Evolutionary conservation across 208 protist species (phyloP).

Genomic region (Trypanosomatidae sp.): DNA sequence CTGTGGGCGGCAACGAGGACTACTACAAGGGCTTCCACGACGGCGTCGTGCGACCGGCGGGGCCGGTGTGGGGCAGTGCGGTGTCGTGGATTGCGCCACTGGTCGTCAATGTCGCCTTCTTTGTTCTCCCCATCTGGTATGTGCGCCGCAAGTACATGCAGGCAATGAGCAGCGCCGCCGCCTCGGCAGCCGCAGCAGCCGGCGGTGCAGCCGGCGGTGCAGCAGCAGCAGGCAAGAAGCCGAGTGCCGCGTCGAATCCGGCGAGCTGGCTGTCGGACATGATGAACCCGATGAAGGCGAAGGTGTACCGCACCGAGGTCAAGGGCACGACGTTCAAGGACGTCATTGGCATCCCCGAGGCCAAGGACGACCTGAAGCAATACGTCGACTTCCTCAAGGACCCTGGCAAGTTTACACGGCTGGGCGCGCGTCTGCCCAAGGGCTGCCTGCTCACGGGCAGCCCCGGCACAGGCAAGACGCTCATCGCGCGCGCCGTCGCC

Average conservation of each 20-base stretch:
- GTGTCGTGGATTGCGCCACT: conserved; percentile 69
- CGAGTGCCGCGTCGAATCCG: conserved; percentile 9
- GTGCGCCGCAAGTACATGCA: conserved; percentile 77
- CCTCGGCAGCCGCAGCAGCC: conserved; percentile 8
- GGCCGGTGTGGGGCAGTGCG: conserved; percentile 49
- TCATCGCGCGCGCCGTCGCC: conserved; percentile 94
- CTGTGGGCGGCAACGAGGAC: conserved; percentile 40
- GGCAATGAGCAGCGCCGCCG: conserved; percentile 30
- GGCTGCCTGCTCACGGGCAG: conserved; percentile 94
- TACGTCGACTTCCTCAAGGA: conserved; percentile 98
- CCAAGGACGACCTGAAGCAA: conserved; percentile 97
- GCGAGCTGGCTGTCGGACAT: conserved; percentile 84
- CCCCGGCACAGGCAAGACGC: conserved; percentile 97
- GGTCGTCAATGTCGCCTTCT: conserved; percentile 73
- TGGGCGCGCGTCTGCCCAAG: conserved; percentile 96
- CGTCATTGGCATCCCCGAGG: conserved; percentile 95
- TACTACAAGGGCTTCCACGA: conserved; percentile 89
- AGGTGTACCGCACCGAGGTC: conserved; percentile 76
- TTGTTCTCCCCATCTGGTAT: conserved; percentile 83
- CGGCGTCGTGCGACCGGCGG: conserved; percentile 55
- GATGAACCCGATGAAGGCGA: conserved; percentile 89
- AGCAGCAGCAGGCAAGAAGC: neutral
- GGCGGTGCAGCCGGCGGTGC: conserved; percentile 15
- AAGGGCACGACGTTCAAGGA: conserved; percentile 89
- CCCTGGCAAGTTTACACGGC: conserved; percentile 89